A percentile compares a stretch with the other conserved stretches of the same genome.
phyloP scores from a whole-genome alignment of 1,284 basidiomycete species.

The Sanghuangporus baumii region DNA sequence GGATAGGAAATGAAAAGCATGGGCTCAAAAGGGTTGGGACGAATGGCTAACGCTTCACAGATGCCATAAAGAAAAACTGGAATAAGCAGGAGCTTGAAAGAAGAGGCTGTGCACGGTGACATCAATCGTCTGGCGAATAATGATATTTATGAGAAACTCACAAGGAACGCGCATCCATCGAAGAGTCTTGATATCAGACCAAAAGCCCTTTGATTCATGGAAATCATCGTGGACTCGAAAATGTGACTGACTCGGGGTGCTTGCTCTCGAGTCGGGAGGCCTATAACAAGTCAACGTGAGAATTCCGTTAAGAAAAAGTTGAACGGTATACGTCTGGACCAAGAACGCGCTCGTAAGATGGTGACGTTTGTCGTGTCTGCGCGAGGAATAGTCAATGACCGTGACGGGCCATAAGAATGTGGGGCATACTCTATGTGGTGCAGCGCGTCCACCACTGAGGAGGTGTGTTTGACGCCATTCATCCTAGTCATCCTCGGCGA shows the following conservation, averaged over 20 bases:
- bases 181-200: constrained; percentile 35
- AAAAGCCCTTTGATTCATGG: constrained; percentile 18
- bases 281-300: background rate
- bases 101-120: constrained; percentile 41
- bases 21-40: constrained; percentile 71
- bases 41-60: constrained; percentile 57
- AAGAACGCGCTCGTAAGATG: constrained; percentile 56
- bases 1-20: constrained; percentile 76
- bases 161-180: constrained; percentile 77
- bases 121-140: background rate
- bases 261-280: constrained; percentile 11
- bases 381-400: background rate
- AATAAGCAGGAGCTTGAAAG: constrained; percentile 70
- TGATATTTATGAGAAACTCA: constrained; percentile 29
- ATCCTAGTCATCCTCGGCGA: constrained; percentile 1
- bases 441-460: constrained; percentile 17
- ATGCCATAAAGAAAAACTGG: constrained; percentile 69
- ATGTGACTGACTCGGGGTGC: constrained; percentile 6
- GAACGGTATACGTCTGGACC: constrained; percentile 49
- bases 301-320: background rate
- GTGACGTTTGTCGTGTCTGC: constrained; percentile 47
- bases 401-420: background rate
- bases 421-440: constrained; percentile 31
- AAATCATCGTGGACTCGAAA: constrained; percentile 10
- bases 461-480: constrained; percentile 16